Evolutionary conservation across 2,329 filamentous ascomycete genomes (phyloP), one percentile per base, ranked within the genome.

Genomic region (Ophiostoma novo-ulmi): DNA sequence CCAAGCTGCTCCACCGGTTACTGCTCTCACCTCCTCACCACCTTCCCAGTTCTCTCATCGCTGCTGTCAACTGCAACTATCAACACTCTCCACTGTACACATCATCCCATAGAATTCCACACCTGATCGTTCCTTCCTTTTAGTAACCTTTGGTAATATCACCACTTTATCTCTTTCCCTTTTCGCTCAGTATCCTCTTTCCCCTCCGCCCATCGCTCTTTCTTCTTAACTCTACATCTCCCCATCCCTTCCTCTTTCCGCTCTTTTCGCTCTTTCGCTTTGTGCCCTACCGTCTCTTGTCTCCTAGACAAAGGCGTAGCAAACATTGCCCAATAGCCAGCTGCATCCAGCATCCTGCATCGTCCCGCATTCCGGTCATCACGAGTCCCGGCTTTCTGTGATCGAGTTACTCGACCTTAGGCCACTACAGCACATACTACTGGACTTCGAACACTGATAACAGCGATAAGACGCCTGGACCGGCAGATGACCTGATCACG

Each of bases 41-140:
- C 63, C 63, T 65, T 65, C 63, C 39, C 31, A 41, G 63, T 65
- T 65, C 63, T 65, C 63, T 39, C 36, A 39, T 65, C 63, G 36
- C 63, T 39, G 35, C 11, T 22, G 63, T 64, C 31, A 20, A 64
- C 61, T 31, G 61, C 61, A 64, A 64, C 52, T 58, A 58, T 58
- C 52, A 26, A 58, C 52, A 58, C 52, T 58, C 52, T 58, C 58
- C 63, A 39, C 35, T 39, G 63, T 22, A 39, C 63, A 65, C 63
- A 39, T 38, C 63, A 65, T 65, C 22, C 52, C n/a, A 58, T n/a
- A 39, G 17, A 48, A 48, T 48, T 48, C 17, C 44, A 48, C 17
- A 7, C 44, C 36, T 10, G 31, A 39, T 39, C 63, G 58, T 36
- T 63, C 58, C 58, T 63, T 63, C 58, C 58, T 26, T 2, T 26